These are phyloP conservation scores for Quercus cerris DNA, from an alignment of 306 rosid species.

Conservation along the genomic window DNA sequence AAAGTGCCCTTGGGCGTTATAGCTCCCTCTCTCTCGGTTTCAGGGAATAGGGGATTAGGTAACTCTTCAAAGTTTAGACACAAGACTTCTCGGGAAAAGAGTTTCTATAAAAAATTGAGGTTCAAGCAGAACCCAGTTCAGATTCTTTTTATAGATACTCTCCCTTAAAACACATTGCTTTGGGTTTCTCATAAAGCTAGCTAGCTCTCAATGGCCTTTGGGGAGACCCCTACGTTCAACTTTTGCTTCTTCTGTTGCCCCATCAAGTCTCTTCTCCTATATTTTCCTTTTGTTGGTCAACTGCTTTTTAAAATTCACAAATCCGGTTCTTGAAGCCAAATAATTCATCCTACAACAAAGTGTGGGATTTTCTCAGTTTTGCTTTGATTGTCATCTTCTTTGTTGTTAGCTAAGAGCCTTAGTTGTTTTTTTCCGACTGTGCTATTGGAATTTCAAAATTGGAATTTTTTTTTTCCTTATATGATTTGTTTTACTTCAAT, in stretches of 20 bases:
- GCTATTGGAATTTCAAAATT: too few relatives aligned
- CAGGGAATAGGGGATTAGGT: constrained; percentile 18
- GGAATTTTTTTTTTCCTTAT: too few relatives aligned
- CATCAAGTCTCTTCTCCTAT: background rate
- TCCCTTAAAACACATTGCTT: background rate
- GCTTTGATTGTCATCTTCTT: constrained; percentile 18
- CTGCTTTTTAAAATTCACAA: background rate
- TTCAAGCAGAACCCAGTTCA: background rate
- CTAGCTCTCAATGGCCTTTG: background rate
- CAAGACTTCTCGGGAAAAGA: background rate
- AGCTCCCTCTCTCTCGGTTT: constrained; percentile 10
- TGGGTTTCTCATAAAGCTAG: constrained; percentile 10
- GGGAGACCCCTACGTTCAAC: background rate
- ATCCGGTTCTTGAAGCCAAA: constrained; percentile 13
- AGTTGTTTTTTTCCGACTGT: background rate
- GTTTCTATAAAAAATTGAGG: background rate
- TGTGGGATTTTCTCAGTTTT: constrained; percentile 9
- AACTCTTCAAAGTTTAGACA: constrained; percentile 1
- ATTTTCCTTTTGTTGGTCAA: constrained; percentile 8
- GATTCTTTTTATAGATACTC: constrained; percentile 21
- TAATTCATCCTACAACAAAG: constrained; percentile 14
- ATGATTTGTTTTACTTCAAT: too few relatives aligned
- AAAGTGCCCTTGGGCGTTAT: constrained; percentile 14
- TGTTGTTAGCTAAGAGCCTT: constrained; percentile 2
- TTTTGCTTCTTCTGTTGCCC: background rate